Evolutionary conservation across 2,329 filamentous ascomycete genomes (phyloP).

Genomic region (Calonectria montana): DNA sequence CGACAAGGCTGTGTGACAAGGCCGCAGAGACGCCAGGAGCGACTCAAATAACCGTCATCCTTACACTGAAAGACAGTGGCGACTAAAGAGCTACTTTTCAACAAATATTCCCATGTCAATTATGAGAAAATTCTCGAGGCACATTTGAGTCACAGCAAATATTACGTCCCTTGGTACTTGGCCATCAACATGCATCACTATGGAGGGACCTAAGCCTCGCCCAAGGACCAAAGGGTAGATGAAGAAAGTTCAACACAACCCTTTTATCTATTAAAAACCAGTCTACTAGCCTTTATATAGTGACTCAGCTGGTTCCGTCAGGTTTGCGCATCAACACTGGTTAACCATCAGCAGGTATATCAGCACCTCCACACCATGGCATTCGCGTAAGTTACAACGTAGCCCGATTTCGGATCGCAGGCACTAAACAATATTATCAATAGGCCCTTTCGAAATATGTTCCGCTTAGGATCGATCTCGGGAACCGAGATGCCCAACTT

Average conservation of each 20-base stretch:
- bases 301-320: not conserved
- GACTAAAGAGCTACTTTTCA: not conserved
- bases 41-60: not conserved
- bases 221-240: not conserved
- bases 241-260: not conserved
- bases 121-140: not conserved
- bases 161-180: not conserved
- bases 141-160: not conserved
- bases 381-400: not conserved
- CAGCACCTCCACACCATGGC: not conserved
- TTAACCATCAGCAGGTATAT: not conserved
- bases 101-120: not conserved
- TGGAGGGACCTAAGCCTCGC: not conserved
- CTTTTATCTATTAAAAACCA: not conserved
- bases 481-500: not conserved
- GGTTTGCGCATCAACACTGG: too few relatives aligned
- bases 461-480: not conserved
- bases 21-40: not conserved
- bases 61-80: not conserved
- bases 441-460: slow-evolving; percentile 10
- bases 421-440: not conserved
- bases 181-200: not conserved
- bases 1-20: not conserved
- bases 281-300: not conserved
- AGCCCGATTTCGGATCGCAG: too few relatives aligned